Percentiles rank a stretch among this genome's conserved stretches.
phyloP scores from a whole-genome alignment of 148 eudicot genomes.

The Camellia sinensis region DNA sequence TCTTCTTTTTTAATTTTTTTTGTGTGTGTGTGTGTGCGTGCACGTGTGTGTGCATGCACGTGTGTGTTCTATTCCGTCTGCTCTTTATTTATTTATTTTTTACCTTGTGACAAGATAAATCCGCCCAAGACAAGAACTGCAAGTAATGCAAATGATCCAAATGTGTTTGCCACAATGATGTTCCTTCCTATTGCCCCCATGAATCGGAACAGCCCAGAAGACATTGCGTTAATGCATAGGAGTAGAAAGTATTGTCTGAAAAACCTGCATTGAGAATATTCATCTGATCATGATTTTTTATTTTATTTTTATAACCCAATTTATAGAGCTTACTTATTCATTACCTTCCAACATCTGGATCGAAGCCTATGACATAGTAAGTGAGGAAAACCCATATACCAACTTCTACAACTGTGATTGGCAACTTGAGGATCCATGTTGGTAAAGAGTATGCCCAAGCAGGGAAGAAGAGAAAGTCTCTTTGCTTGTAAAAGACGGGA shows the following conservation, averaged over 20 bases:
- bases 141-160: conserved; percentile 64
- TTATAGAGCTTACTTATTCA: neutral
- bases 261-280: conserved; percentile 36
- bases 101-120: conserved; percentile 71
- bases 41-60: too few species aligned
- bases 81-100: neutral
- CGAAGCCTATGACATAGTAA: conserved; percentile 34
- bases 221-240: conserved; percentile 62
- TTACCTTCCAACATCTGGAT: conserved; percentile 36
- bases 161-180: conserved; percentile 77
- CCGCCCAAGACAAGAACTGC: conserved; percentile 70
- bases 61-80: neutral
- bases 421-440: conserved; percentile 33
- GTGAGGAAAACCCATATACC: conserved; percentile 20
- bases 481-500: conserved; percentile 31
- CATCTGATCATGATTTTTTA: neutral
- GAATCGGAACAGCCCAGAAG: conserved; percentile 66
- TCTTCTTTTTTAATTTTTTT: too few species aligned
- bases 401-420: conserved; percentile 23
- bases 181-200: conserved; percentile 70
- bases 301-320: too few species aligned
- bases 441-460: conserved; percentile 36
- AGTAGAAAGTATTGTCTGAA: conserved; percentile 58
- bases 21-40: too few species aligned
- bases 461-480: conserved; percentile 30